Evolutionary conservation across 1,284 basidiomycete genomes (phyloP).

Genomic region (Pseudozyma tsukubaensis): DNA sequence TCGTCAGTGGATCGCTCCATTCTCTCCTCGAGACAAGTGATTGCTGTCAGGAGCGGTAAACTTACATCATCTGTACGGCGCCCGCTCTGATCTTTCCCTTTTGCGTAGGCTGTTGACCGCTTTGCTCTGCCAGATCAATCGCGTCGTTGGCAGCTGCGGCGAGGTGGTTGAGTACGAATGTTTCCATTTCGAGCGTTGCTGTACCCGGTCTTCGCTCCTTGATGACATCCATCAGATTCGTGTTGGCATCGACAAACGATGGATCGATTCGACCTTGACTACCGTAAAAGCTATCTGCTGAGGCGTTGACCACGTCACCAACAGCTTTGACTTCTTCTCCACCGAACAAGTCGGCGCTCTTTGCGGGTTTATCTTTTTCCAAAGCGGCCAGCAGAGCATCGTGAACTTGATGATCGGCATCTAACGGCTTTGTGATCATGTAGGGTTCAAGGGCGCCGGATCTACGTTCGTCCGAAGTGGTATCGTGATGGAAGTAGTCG

Average conservation of each 20-base stretch:
- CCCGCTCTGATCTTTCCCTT: constrained; percentile 76
- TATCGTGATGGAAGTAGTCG: constrained; percentile 73
- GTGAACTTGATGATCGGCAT: constrained; percentile 74
- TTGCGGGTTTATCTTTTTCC: constrained; percentile 19
- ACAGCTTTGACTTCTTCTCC: constrained; percentile 29
- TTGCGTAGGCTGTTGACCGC: constrained; percentile 33
- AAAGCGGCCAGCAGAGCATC: constrained; percentile 55
- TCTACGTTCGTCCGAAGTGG: constrained; percentile 31
- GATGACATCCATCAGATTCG: constrained; percentile 75
- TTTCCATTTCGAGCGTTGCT: constrained; percentile 72
- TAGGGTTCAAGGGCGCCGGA: constrained; percentile 72
- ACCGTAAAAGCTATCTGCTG: constrained; percentile 77
- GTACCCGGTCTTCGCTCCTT: constrained; percentile 47
- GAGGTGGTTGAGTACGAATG: constrained; percentile 65
- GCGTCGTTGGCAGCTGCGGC: constrained; percentile 48
- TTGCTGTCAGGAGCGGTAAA: background rate
- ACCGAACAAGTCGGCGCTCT: constrained; percentile 12
- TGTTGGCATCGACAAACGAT: constrained; percentile 81
- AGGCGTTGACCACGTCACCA: constrained; percentile 55
- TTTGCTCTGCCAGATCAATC: constrained; percentile 25
- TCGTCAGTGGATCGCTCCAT: no score
- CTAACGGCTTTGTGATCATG: constrained; percentile 77
- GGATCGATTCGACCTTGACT: constrained; percentile 81
- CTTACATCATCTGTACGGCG: constrained; percentile 79
- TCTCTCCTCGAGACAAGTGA: background rate